phyloP scores from a whole-genome alignment of 169 alveolate genomes.

The Eimeria brunetti region DNA sequence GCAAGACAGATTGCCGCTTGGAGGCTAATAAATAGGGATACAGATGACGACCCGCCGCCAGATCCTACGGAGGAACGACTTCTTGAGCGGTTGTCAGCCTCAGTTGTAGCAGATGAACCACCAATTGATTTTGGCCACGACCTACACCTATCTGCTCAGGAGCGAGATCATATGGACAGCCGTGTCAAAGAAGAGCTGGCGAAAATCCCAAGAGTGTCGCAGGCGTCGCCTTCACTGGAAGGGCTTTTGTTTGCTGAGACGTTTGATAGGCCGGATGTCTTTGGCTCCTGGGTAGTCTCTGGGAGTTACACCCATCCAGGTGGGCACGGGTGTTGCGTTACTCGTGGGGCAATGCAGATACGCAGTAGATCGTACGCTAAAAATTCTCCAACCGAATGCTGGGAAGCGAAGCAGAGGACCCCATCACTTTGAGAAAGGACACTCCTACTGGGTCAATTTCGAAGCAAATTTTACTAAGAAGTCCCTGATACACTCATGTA shows the following conservation, averaged over 20 bases:
- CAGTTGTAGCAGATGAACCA: not conserved
- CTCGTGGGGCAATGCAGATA: not conserved
- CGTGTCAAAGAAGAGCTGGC: slow-evolving; percentile 1
- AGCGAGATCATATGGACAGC: slow-evolving; percentile 5
- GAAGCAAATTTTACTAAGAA: not conserved
- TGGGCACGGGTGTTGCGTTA: not conserved
- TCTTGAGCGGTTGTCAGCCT: slow-evolving; percentile 15
- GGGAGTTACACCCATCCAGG: slow-evolving; percentile 25
- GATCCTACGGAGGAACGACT: slow-evolving; percentile 40
- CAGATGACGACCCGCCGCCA: slow-evolving; percentile 59
- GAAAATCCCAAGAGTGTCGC: not conserved
- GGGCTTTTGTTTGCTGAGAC: slow-evolving; percentile 51
- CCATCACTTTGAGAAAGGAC: not conserved
- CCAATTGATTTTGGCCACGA: slow-evolving; percentile 43
- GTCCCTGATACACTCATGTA: not conserved
- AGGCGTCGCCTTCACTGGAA: not conserved
- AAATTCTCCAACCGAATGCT: not conserved
- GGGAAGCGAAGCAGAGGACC: not conserved
- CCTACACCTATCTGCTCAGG: slow-evolving; percentile 15
- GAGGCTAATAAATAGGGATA: not conserved
- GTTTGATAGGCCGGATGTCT: slow-evolving; percentile 33
- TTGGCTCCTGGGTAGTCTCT: slow-evolving; percentile 17
- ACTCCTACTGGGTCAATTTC: not conserved
- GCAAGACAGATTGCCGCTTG: not conserved
- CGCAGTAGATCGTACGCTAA: not conserved